These are phyloP conservation scores for Ganoderma sinense DNA, from an alignment of 1,284 basidiomycete species.

Conservation along the genomic window DNA sequence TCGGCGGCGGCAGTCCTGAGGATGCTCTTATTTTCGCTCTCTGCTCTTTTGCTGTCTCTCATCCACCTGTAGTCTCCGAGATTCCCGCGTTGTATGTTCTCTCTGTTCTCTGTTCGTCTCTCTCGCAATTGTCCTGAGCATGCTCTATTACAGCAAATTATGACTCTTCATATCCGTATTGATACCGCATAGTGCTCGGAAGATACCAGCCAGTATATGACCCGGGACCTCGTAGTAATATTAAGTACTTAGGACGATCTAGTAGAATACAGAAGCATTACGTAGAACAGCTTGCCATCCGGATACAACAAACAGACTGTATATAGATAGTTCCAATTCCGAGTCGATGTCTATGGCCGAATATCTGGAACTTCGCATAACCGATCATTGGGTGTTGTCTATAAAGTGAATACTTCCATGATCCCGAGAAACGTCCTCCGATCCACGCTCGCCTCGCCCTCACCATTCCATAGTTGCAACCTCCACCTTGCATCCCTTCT, in stretches of 20 bases:
- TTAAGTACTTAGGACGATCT: not conserved
- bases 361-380: not conserved
- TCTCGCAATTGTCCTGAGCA: not conserved
- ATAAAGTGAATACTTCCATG: not conserved
- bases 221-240: not conserved
- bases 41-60: not conserved
- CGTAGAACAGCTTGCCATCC: not conserved
- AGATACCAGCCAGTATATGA: not conserved
- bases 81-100: not conserved
- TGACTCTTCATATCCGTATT: not conserved
- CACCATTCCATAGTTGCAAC: not conserved
- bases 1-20: not conserved
- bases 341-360: not conserved
- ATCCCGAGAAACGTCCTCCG: not conserved
- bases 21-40: not conserved
- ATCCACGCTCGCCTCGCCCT: not conserved
- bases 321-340: not conserved
- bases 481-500: constrained; percentile 27
- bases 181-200: not conserved
- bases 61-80: not conserved
- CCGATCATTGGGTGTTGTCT: not conserved
- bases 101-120: not conserved
- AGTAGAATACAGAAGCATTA: not conserved
- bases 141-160: not conserved
- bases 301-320: not conserved